These are phyloP conservation scores for Rhizopogon hawkerae DNA, from an alignment of 1,284 basidiomycete genomes.

Conservation along the genomic window DNA sequence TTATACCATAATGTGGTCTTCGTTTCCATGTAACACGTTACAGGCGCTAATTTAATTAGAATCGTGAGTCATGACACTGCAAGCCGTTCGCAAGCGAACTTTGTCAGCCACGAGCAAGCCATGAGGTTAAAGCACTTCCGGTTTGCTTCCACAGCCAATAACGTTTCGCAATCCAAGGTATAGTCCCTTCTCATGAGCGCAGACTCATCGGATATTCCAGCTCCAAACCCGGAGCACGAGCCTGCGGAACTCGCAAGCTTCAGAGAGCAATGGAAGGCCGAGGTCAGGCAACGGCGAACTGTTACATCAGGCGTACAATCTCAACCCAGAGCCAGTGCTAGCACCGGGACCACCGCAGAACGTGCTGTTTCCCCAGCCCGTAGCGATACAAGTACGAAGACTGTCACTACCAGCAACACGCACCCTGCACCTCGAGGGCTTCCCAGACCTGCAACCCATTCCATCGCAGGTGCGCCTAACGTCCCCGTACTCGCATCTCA, in stretches of 20 bases:
- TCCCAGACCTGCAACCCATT: conserved; percentile 3
- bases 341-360: neutral
- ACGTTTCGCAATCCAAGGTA: neutral
- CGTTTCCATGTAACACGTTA: neutral
- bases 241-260: conserved; percentile 55
- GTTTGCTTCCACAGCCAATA: neutral
- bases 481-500: conserved; percentile 12
- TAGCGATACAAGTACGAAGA: neutral
- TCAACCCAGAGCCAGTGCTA: neutral
- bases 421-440: neutral
- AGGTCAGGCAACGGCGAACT: conserved; percentile 41
- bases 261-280: conserved; percentile 67
- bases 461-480: conserved; percentile 7
- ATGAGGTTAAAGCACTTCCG: neutral
- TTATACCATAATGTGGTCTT: conserved; percentile 17
- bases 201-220: neutral
- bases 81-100: neutral
- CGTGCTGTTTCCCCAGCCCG: conserved; percentile 2
- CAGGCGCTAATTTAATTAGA: neutral
- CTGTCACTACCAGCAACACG: neutral
- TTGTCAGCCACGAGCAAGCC: neutral
- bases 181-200: neutral
- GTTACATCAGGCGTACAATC: conserved; percentile 2
- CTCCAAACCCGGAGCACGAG: conserved; percentile 20
- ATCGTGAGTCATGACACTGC: too few species aligned